Conservation (phyloP, 2,329 filamentous ascomycete genomes). For the Colletotrichum orbiculare region DNA sequence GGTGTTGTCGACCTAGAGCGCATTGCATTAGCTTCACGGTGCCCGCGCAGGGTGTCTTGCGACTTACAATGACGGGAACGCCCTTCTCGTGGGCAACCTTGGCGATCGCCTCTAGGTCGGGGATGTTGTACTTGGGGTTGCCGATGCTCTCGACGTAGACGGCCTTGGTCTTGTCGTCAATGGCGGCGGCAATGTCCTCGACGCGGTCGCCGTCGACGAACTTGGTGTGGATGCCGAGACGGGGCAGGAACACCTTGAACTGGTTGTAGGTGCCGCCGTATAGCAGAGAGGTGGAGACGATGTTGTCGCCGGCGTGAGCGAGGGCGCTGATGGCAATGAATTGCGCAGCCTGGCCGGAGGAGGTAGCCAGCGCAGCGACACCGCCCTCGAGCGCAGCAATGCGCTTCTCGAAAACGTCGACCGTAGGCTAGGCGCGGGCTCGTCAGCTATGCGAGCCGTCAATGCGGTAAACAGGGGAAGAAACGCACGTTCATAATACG, state of each 20-base stretch:
- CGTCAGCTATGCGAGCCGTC: not conserved
- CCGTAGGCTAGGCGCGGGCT: constrained; percentile 74
- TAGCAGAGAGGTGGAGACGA: constrained; percentile 88
- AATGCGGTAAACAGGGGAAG: not conserved
- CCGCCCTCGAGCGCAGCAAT: constrained; percentile 96
- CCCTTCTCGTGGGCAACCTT: constrained; percentile 79
- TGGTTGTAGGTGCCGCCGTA: constrained; percentile 98
- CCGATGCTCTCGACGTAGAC: constrained; percentile 93
- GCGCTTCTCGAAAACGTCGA: constrained; percentile 96
- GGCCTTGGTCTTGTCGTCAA: constrained; percentile 94
- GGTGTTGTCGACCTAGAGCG: constrained; percentile 83
- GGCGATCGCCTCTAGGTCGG: constrained; percentile 88
- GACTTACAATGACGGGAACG: constrained; percentile 70
- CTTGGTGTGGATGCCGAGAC: constrained; percentile 89
- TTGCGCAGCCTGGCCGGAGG: constrained; percentile 90
- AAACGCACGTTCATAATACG: constrained; percentile 89
- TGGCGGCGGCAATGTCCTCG: constrained; percentile 81
- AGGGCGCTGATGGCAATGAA: constrained; percentile 90
- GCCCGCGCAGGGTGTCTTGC: not conserved
- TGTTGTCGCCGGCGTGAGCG: constrained; percentile 91
- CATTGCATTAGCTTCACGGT: not conserved
- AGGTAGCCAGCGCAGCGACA: constrained; percentile 83
- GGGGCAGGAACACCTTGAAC: constrained; percentile 89
- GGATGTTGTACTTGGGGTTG: constrained; percentile 93
- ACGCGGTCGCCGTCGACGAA: constrained; percentile 86